A percentile compares a stretch with the other conserved stretches of the same genome.
Conservation (phyloP, 768 basidiomycete species). For the Coprinellus aureogranulatus region DNA sequence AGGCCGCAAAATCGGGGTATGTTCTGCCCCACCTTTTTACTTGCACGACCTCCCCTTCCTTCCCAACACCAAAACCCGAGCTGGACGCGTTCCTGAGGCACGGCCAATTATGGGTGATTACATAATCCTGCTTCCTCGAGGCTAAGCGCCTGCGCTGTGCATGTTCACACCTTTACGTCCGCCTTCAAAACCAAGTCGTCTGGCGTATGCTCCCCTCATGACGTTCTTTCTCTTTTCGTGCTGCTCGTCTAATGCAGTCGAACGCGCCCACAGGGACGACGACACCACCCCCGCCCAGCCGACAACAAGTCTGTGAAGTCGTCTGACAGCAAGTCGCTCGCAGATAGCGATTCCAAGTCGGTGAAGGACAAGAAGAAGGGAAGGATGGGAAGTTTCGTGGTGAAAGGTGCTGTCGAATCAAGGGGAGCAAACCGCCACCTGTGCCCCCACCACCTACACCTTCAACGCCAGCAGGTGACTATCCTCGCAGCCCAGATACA, state of each 20-base stretch:
- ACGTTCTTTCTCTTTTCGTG: constrained; percentile 59
- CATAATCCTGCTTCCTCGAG: constrained; percentile 2
- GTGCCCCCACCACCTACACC: no score
- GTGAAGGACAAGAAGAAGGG: no score
- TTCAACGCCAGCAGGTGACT: no score
- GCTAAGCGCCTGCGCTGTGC: constrained; percentile 9
- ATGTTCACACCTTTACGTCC: constrained; percentile 8
- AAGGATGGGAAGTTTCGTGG: no score
- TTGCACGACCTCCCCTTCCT: constrained; percentile 2
- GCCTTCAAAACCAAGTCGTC: constrained; percentile 13
- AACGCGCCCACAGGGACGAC: constrained; percentile 50
- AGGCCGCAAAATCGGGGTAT: constrained; percentile 12
- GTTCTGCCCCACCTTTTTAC: neutral
- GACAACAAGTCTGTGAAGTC: no score
- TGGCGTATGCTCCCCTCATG: constrained; percentile 50
- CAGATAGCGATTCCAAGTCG: no score
- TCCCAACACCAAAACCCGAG: neutral
- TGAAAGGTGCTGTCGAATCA: constrained; percentile 4
- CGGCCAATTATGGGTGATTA: constrained; percentile 2
- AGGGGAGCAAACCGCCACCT: no score
- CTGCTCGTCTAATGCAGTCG: constrained; percentile 55
- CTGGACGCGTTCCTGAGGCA: constrained; percentile 6
- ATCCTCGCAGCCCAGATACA: no score
- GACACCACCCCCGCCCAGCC: constrained; percentile 31
- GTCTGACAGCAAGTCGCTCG: no score